Conservation (phyloP, 2,329 filamentous ascomycete genomes). For the Chrysoporthe cubensis region DNA sequence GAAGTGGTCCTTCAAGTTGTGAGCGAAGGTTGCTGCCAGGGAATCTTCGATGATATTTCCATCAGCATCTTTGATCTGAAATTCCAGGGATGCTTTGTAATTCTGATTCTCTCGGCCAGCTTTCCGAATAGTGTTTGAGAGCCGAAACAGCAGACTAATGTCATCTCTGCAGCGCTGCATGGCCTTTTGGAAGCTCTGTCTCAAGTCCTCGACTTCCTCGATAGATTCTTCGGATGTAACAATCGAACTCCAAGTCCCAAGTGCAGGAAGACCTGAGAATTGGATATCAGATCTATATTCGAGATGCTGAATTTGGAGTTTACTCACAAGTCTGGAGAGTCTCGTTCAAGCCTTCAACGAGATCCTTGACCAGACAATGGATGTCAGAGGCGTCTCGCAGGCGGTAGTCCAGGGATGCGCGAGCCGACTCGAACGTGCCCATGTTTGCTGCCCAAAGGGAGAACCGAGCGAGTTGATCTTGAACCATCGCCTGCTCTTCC, state of each 20-base stretch:
- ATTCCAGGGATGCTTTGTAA: background rate
- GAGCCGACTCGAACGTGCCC: background rate
- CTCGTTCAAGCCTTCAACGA: background rate
- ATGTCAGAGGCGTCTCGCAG: background rate
- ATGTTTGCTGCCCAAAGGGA: background rate
- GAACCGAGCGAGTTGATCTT: background rate
- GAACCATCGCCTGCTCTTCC: background rate
- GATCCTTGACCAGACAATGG: background rate
- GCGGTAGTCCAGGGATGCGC: background rate
- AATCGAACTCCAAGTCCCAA: background rate
- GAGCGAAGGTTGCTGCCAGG: background rate
- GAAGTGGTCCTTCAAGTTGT: background rate
- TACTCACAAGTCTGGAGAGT: background rate
- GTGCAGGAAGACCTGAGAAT: background rate
- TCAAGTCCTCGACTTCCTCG: background rate
- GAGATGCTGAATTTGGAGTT: no score
- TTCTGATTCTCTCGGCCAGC: background rate
- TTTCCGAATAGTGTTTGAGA: background rate
- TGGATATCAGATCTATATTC: background rate
- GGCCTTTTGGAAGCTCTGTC: background rate
- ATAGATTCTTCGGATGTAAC: background rate
- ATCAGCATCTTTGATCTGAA: background rate
- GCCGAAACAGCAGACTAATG: background rate
- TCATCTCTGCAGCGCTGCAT: background rate
- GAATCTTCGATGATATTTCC: background rate